Percentiles rank a stretch among this genome's conserved stretches.
These are phyloP conservation scores for Cryptococcus deneoformans DNA, from an alignment of 1,284 basidiomycete species.

Conservation along the genomic window DNA sequence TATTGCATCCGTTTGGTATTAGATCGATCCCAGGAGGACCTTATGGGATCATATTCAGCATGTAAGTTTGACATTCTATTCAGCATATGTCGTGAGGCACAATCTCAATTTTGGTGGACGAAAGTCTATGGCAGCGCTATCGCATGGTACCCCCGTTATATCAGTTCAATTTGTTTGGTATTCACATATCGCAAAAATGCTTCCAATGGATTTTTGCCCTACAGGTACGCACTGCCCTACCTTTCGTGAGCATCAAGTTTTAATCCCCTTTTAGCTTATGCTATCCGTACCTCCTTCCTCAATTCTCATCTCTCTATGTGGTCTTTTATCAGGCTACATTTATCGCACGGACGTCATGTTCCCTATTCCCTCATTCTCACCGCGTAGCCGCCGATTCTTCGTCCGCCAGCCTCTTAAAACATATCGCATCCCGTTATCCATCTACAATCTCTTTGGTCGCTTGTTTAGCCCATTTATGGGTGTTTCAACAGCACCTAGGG, in stretches of 20 bases:
- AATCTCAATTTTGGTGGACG: background rate
- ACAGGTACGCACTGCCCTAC: slow-evolving; percentile 44
- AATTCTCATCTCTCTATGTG: slow-evolving; percentile 58
- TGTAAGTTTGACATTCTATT: slow-evolving; percentile 25
- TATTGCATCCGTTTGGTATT: slow-evolving; percentile 63
- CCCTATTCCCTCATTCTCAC: slow-evolving; percentile 31
- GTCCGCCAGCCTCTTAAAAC: slow-evolving; percentile 55
- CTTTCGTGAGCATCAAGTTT: no score
- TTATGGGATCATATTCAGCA: slow-evolving; percentile 57
- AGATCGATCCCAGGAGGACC: slow-evolving; percentile 74
- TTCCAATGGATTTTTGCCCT: slow-evolving; percentile 65
- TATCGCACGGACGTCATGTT: slow-evolving; percentile 73
- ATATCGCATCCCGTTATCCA: slow-evolving; percentile 64
- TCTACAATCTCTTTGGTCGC: slow-evolving; percentile 56
- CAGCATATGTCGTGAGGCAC: background rate
- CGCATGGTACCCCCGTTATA: slow-evolving; percentile 73
- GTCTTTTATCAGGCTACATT: slow-evolving; percentile 66
- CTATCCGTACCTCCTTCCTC: slow-evolving; percentile 66
- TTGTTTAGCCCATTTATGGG: slow-evolving; percentile 65
- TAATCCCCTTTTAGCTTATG: slow-evolving; percentile 56
- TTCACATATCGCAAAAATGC: slow-evolving; percentile 71
- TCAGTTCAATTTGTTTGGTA: slow-evolving; percentile 67
- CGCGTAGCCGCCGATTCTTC: slow-evolving; percentile 27
- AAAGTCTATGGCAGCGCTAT: slow-evolving; percentile 72
- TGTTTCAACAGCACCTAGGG: slow-evolving; percentile 54